Evolutionary conservation across 768 basidiomycete species (phyloP), one percentile per base, ranked within the genome.

Genomic region (Leccinum boreale): DNA sequence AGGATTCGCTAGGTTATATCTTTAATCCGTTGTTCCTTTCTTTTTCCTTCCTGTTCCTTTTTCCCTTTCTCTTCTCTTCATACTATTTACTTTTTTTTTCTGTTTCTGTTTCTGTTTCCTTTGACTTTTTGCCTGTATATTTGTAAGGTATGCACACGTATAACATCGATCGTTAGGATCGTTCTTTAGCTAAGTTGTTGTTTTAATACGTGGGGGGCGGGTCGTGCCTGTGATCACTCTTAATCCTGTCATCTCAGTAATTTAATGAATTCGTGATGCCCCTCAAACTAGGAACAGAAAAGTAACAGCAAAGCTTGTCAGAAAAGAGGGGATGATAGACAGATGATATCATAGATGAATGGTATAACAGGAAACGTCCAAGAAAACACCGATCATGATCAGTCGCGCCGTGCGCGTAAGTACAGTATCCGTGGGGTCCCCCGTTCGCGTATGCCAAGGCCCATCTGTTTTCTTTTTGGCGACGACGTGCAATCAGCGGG

Each of bases 121-220:
- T 39, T n/a, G 9, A 9, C 39, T 39, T 39, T 36, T 39, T 39
- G 17, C 35, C 3, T 60, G 56, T 66, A 58, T 69, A 66, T 69
- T 15, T 66, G 51, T 68, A 70, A 50, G 24, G 49, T 65, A 70
- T 35, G 44, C 21, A 21, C 51, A 24, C 57, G 28, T 56, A 53
- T 58, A 55, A 54, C 51, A 48, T 39, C 53, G 64, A 61, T 58
- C 64, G n/a, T 36, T 59, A 65, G 58, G 53, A 58, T 50, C 50
- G 45, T 19, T 45, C 12, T 23, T 31, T 53, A 52, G 21, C 23
- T 51, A 46, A 17, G 24, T 15, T 59, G 44, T 35, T 60, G 54
- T 67, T 60, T 39, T 70, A 59, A 49, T 63, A 51, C 59, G 39
- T 29, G 15, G 36, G 36, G 36, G 36, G 36, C 11, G 21, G 52